Conservation (phyloP, 202 grass and related monocot species). For the Alloteropsis angusta region DNA sequence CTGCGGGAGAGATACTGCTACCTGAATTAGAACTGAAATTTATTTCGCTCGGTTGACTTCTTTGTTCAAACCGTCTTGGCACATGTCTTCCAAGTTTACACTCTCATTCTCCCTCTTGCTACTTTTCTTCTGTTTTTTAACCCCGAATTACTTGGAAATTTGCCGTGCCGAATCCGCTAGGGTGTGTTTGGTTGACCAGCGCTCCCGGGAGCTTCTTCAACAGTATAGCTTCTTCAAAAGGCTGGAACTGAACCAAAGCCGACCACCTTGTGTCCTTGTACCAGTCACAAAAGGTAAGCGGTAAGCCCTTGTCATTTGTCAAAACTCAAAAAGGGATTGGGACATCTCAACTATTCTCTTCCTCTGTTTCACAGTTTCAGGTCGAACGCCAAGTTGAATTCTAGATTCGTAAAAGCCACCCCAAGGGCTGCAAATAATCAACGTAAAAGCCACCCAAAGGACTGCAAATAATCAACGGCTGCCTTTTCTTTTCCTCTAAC, state of each 20-base stretch:
- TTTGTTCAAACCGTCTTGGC: background rate
- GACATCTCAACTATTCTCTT: background rate
- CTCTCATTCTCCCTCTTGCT: background rate
- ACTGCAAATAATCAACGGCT: background rate
- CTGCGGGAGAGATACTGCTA: background rate
- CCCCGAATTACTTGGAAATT: background rate
- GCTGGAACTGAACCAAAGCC: background rate
- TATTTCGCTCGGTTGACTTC: background rate
- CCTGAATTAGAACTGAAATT: background rate
- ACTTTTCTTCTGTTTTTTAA: background rate
- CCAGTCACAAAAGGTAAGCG: background rate
- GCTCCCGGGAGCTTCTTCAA: background rate
- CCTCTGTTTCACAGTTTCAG: background rate
- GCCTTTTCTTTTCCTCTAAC: background rate
- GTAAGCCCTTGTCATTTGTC: background rate
- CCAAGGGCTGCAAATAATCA: background rate
- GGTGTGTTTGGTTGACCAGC: conserved; percentile 22
- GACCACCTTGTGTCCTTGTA: background rate
- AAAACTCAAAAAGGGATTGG: background rate
- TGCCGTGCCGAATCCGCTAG: background rate
- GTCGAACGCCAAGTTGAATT: background rate
- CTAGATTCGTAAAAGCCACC: background rate
- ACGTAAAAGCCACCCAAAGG: background rate
- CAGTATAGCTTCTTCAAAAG: background rate
- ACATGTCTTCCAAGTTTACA: background rate